These are phyloP conservation scores for Trametes punicea DNA, from an alignment of 768 basidiomycete species.

Conservation along the genomic window DNA sequence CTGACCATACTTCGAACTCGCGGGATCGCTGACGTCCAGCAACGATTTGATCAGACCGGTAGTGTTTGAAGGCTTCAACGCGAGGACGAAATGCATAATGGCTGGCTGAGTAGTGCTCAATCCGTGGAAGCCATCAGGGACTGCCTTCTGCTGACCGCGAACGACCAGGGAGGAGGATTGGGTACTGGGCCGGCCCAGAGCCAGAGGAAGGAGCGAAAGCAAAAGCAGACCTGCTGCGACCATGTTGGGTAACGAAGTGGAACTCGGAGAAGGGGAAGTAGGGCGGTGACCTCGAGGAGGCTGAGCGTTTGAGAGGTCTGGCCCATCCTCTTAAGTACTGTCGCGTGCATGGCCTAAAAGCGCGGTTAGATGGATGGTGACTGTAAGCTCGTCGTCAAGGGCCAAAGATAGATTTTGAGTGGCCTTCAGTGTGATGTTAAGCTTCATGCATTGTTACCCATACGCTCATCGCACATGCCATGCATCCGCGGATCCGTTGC, in stretches of 20 bases:
- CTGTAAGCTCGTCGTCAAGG: slow-evolving; percentile 5
- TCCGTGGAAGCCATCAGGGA: neutral
- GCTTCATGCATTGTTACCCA: no score
- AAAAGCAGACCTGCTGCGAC: slow-evolving; percentile 18
- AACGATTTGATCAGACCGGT: slow-evolving; percentile 34
- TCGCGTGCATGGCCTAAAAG: neutral
- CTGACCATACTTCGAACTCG: slow-evolving; percentile 27
- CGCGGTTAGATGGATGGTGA: slow-evolving; percentile 2
- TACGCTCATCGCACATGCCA: no score
- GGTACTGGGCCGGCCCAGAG: slow-evolving; percentile 18
- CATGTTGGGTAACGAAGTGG: slow-evolving; percentile 12
- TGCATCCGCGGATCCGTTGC: no score
- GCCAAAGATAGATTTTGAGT: neutral
- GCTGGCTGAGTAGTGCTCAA: neutral
- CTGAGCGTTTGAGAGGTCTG: neutral
- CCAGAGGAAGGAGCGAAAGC: slow-evolving; percentile 14
- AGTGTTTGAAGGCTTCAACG: slow-evolving; percentile 33
- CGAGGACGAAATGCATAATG: slow-evolving; percentile 23
- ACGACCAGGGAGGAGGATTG: slow-evolving; percentile 5
- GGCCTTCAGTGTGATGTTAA: neutral
- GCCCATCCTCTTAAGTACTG: neutral
- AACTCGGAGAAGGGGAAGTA: neutral
- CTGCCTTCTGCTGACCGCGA: neutral
- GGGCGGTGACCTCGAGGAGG: slow-evolving; percentile 10
- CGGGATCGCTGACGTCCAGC: slow-evolving; percentile 37